Percentiles rank a stretch among this genome's conserved stretches.
phyloP scores from a whole-genome alignment of 2,329 filamentous ascomycete genomes.

The Aspergillus pseudoviridinutans region DNA sequence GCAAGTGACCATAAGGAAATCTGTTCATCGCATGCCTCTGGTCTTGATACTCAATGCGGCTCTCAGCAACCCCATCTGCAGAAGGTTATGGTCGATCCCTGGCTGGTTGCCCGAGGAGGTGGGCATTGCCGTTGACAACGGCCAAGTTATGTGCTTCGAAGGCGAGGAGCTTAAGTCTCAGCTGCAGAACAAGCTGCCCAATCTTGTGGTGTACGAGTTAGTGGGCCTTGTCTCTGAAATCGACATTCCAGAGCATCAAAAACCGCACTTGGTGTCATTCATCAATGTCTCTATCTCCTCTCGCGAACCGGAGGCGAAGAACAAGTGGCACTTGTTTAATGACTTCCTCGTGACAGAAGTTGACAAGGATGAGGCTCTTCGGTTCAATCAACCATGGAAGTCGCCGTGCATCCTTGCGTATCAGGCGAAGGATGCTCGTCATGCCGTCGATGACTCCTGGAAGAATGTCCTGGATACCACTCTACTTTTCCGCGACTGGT shows the following conservation, averaged over 20 bases:
- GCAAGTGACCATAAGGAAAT: constrained; percentile 77
- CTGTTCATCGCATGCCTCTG: constrained; percentile 73
- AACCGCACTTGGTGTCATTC: constrained; percentile 85
- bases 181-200: constrained; percentile 71
- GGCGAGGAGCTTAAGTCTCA: constrained; percentile 82
- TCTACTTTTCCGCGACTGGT: constrained; percentile 73
- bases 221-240: constrained; percentile 89
- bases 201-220: constrained; percentile 84
- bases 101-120: constrained; percentile 94
- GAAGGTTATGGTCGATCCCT: constrained; percentile 75
- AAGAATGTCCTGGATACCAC: constrained; percentile 78
- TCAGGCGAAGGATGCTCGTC: constrained; percentile 75
- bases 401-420: constrained; percentile 82
- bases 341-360: constrained; percentile 88
- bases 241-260: constrained; percentile 77
- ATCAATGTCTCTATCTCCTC: constrained; percentile 66
- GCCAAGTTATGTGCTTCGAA: constrained; percentile 93
- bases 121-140: constrained; percentile 82
- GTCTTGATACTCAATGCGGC: constrained; percentile 86
- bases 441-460: constrained; percentile 82
- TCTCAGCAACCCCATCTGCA: constrained; percentile 65
- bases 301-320: constrained; percentile 50
- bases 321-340: constrained; percentile 94
- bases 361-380: constrained; percentile 75
- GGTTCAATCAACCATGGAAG: constrained; percentile 91